Evolutionary conservation across 2,329 filamentous ascomycete species (phyloP), one percentile per base, ranked within the genome.

Genomic region (Coleophoma eucalyptorum): DNA sequence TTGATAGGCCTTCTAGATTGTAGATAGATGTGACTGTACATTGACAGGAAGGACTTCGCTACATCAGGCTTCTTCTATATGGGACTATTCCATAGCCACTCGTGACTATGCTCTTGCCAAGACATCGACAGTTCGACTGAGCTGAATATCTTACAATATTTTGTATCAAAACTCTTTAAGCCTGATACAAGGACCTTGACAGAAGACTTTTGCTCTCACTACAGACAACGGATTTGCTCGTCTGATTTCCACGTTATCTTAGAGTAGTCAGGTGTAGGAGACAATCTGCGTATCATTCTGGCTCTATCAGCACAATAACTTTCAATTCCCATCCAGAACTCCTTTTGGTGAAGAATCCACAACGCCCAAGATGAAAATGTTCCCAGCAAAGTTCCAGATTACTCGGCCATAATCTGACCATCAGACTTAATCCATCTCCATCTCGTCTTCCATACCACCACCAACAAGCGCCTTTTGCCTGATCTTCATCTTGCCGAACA

Each of bases 361-460:
- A 42, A 42, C 40, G 40, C 40, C 40, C 21, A 26, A 26, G 26
- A 26, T 26, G 26, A 26, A 26, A 26, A 26, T 5, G 26, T 26
- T 26, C 26, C 26, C 26, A 26, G 26, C 26, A 26, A 26, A 26
- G 26, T 42, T 20, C 16, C 15, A 42, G 40, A 42, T 42, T 18
- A 5, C 11, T 18, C 18, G 19, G 18, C 16, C 13, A 42, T 19
- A n/a, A 38, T 10, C 40, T 18, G 13, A 18, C 40, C 5, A 18
- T 2, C 16, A 26, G 26, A 42, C 21, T 16, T 33, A 61, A 58
- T 72, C 70, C 46, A 72, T 65, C 52, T 73, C 69, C 70, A 72
- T 69, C 60, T 73, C 72, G 26, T 44, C 26, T 69, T 74, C 75
- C 41, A 61, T 66, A 57, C 67, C 60, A 12, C 60, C 52, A 50